Evolutionary conservation across 768 basidiomycete genomes (phyloP).

Genomic region (Leccinum disarticulatum): DNA sequence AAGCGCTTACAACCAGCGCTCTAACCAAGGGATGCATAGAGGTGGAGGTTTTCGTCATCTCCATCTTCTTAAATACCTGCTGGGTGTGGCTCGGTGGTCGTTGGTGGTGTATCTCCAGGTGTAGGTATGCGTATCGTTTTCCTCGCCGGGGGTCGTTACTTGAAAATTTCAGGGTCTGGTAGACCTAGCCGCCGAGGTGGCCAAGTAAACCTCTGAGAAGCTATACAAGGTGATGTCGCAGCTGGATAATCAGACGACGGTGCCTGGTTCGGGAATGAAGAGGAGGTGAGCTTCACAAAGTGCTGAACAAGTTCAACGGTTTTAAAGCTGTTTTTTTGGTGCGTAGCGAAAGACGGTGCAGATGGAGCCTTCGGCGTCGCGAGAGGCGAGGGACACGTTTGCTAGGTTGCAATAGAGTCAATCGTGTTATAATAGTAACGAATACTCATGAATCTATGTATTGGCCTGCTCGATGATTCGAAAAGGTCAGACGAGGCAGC

Average conservation of each 20-base stretch:
- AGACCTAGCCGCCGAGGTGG: conserved; percentile 85
- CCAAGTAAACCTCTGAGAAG: conserved; percentile 77
- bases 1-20: no score
- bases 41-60: conserved; percentile 53
- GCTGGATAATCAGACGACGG: conserved; percentile 74
- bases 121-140: conserved; percentile 48
- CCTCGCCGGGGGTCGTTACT: not conserved
- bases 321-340: no score
- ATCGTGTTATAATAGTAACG: no score
- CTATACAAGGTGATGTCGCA: conserved; percentile 69
- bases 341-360: no score
- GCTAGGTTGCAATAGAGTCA: no score
- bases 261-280: conserved; percentile 68
- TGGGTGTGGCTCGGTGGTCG: conserved; percentile 60
- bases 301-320: no score
- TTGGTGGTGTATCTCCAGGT: conserved; percentile 87
- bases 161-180: conserved; percentile 70
- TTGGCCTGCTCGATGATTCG: no score
- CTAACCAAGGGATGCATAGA: conserved; percentile 7
- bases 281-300: conserved; percentile 48
- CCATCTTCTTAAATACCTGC: conserved; percentile 34
- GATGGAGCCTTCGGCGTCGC: no score
- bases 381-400: no score
- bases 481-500: no score
- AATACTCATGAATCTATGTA: no score